Base-by-base conservation (phyloP, 1,284 basidiomycete species). In the Pisolithus thermaeus region DNA sequence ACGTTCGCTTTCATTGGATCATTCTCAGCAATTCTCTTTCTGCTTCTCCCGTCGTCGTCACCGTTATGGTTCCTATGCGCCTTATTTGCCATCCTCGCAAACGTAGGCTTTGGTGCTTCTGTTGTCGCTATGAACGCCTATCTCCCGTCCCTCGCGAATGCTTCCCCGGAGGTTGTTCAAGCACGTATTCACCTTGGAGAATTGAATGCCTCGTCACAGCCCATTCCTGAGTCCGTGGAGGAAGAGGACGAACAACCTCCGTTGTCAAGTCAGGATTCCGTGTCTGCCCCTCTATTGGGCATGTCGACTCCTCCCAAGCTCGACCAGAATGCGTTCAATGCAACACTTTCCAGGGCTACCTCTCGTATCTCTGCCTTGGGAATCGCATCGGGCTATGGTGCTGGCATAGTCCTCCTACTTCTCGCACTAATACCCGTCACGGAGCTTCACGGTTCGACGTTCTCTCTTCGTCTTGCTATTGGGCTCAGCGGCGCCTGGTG, bases 61-160 rank as follows among this genome's bases (percentile, higher is more conserved):
- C 66, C 77, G 0, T 46, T 85, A 16, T 88, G 86, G 90, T 71
- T 74, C 2, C 58, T 86, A 12, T 76, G 75, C 0, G 80, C 84
- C 2, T 58, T 84, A 0, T 73, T 93, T 3, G 79, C 88, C 0
- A 77, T 90, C 39, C 68, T 78, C 1, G 84, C 92, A 6, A 93
- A 92, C 61, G 83, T 92, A 14, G 80, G 84, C 1, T 94, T 94
- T 56, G 89, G 92, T 1, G 86, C 84, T 0, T 88, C 85, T 11
- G 76, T 86, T 12, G 93, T 97, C 7, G 92, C 92, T 36, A 82
- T 92, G 73, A 97, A 97, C 62, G 82, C 91, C 0, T 95, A 94
- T 67, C 77, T 97, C 4, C 92, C 92, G 0, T 74, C 73, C 0
- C 74, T 95, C 2, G 89, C 90, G 0, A 76, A 78, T 54, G 78